These are phyloP conservation scores for Tuber calosporum DNA, from an alignment of 495 filamentous ascomycete species.

Conservation along the genomic window DNA sequence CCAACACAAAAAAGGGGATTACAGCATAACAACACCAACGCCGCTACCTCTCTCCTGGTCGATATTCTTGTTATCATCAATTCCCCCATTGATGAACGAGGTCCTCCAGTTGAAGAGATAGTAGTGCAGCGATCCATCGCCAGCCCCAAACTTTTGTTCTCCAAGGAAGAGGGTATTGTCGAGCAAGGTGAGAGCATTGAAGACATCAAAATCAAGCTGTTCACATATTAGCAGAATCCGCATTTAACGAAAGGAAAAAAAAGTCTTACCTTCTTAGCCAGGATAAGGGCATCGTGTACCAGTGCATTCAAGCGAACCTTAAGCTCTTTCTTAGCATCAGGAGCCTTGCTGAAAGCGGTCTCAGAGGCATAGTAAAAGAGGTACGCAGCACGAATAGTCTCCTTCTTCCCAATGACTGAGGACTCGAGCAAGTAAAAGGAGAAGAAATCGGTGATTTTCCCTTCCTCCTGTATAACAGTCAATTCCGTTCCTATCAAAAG, in stretches of 20 bases:
- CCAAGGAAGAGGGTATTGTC: conserved; percentile 91
- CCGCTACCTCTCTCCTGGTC: conserved; percentile 73
- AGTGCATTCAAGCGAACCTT: conserved; percentile 66
- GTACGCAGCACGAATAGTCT: conserved; percentile 75
- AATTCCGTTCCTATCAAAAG: conserved; percentile 13
- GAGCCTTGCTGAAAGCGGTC: conserved; percentile 56
- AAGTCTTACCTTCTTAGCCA: conserved; percentile 63
- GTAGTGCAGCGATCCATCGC: conserved; percentile 89
- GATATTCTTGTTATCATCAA: conserved; percentile 65
- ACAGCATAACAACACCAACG: conserved; percentile 82
- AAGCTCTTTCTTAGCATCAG: conserved; percentile 50
- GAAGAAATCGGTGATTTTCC: conserved; percentile 91
- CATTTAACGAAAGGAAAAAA: conserved; percentile 1
- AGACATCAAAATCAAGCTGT: conserved; percentile 79
- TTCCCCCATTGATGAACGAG: conserved; percentile 69
- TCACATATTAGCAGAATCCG: conserved; percentile 9
- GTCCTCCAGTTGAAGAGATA: conserved; percentile 96
- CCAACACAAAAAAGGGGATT: conserved; percentile 3
- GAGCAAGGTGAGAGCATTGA: conserved; percentile 86
- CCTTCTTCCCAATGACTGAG: conserved; percentile 75
- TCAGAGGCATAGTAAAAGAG: conserved; percentile 95
- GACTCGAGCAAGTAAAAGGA: conserved; percentile 95
- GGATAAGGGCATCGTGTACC: conserved; percentile 76
- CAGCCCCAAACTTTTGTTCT: conserved; percentile 84
- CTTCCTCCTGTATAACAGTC: conserved; percentile 50